Conservation (phyloP, 2,329 filamentous ascomycete species). For the Monascus ruber region DNA sequence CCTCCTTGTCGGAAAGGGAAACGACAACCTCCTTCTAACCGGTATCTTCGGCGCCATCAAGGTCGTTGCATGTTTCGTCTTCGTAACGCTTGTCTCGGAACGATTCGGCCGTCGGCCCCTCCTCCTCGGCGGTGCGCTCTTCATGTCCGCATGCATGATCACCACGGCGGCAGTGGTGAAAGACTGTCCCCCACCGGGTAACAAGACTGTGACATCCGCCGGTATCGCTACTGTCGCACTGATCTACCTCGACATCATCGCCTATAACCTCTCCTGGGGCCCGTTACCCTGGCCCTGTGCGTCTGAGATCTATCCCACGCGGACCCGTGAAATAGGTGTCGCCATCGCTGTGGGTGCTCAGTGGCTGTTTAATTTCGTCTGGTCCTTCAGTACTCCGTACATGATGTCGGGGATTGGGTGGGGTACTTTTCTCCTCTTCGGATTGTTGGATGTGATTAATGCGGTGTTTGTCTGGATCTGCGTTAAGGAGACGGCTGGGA, state of each 20-base stretch:
- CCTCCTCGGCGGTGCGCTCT: constrained; percentile 37
- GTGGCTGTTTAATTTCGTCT: constrained; percentile 32
- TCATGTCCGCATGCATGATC: constrained; percentile 36
- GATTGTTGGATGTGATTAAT: constrained; percentile 34
- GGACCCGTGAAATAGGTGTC: constrained; percentile 29
- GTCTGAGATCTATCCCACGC: constrained; percentile 27
- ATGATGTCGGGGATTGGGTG: constrained; percentile 37
- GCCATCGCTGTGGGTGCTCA: constrained; percentile 28
- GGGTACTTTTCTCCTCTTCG: constrained; percentile 36
- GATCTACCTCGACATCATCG: constrained; percentile 45
- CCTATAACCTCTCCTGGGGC: constrained; percentile 32
- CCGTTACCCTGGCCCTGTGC: constrained; percentile 29
- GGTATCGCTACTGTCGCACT: constrained; percentile 42
- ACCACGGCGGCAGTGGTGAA: constrained; percentile 38
- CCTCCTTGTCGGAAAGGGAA: constrained; percentile 37
- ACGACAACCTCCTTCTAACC: constrained; percentile 38
- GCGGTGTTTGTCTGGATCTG: constrained; percentile 42
- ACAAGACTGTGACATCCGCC: constrained; percentile 32
- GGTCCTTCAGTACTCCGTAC: constrained; percentile 30
- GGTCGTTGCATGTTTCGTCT: constrained; percentile 38
- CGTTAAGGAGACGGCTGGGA: constrained; percentile 44
- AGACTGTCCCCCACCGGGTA: constrained; percentile 21
- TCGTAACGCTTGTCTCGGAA: constrained; percentile 45
- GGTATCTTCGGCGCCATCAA: constrained; percentile 46
- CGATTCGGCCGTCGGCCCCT: constrained; percentile 41